A percentile compares a stretch with the other conserved stretches of the same genome.
Conservation (phyloP, 1,284 basidiomycete genomes). For the Ustilago trichophora region DNA sequence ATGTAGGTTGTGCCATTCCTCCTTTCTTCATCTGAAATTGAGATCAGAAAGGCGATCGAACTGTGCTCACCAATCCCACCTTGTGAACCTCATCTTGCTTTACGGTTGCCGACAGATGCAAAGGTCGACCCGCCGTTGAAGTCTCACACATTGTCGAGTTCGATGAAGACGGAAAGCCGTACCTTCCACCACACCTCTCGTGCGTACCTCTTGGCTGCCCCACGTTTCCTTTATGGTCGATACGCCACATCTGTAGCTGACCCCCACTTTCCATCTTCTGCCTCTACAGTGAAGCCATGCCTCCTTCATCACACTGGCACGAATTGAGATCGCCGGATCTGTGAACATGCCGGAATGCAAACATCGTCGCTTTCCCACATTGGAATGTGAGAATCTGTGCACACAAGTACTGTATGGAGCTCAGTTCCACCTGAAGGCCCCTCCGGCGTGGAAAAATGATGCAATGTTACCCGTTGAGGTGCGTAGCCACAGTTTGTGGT, state of each 20-base stretch:
- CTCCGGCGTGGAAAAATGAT: too few species aligned
- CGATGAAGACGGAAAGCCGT: slow-evolving; percentile 38
- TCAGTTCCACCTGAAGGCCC: too few species aligned
- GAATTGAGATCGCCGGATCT: slow-evolving; percentile 33
- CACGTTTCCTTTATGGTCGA: background rate
- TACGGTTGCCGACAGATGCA: slow-evolving; percentile 22
- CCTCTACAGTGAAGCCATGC: slow-evolving; percentile 38
- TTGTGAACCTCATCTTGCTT: too few species aligned
- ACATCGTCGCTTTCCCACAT: too few species aligned
- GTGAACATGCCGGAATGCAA: background rate
- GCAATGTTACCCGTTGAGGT: too few species aligned
- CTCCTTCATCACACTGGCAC: slow-evolving; percentile 45
- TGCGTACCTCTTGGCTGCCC: slow-evolving; percentile 6
- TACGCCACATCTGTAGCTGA: too few species aligned
- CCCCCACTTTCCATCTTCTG: background rate
- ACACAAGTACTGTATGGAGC: too few species aligned
- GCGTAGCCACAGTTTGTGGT: too few species aligned
- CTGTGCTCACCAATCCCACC: too few species aligned
- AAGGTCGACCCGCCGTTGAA: slow-evolving; percentile 49
- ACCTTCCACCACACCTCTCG: slow-evolving; percentile 39
- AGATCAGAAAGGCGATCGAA: background rate
- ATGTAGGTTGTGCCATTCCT: slow-evolving; percentile 20
- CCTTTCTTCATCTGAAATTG: too few species aligned
- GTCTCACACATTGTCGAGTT: slow-evolving; percentile 57
- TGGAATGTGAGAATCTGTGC: too few species aligned